Percentiles rank a stretch among this genome's conserved stretches.
Evolutionary conservation across 2,329 filamentous ascomycete genomes (phyloP).

Genomic region (Sarocladium brachiariae): DNA sequence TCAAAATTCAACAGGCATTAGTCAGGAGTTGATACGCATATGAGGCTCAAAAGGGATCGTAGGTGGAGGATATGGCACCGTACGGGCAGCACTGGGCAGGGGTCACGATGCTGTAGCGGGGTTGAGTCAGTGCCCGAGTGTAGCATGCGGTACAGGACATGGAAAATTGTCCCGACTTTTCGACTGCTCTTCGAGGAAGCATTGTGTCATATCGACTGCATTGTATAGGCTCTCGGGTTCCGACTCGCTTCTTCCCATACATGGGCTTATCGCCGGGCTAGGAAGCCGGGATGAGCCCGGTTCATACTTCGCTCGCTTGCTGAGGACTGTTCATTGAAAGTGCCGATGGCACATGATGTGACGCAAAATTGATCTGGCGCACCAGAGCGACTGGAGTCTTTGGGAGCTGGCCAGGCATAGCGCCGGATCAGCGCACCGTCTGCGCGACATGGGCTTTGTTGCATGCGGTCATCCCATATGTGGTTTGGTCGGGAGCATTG

Average conservation of each 20-base stretch:
- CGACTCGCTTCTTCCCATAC: too few species aligned
- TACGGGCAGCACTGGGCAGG: neutral
- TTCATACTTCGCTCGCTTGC: neutral
- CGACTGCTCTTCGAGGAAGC: too few species aligned
- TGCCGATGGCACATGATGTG: too few species aligned
- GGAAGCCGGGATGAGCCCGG: neutral
- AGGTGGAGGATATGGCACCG: neutral
- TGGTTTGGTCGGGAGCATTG: neutral
- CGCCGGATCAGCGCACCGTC: constrained; percentile 9
- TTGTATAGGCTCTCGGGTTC: too few species aligned
- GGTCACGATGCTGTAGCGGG: neutral
- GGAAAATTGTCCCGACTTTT: too few species aligned
- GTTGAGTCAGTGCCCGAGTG: constrained; percentile 1
- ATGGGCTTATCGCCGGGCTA: neutral
- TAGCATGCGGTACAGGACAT: too few species aligned
- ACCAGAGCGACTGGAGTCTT: neutral
- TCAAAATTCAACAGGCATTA: neutral
- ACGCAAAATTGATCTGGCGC: too few species aligned
- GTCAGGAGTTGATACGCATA: neutral
- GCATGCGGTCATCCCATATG: neutral
- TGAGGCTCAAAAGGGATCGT: neutral
- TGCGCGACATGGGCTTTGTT: constrained; percentile 5
- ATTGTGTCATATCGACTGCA: too few species aligned
- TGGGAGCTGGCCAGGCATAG: constrained; percentile 1
- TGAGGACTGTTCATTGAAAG: too few species aligned